Base-by-base conservation (phyloP, 768 basidiomycete species). In the Trametes punicea region DNA sequence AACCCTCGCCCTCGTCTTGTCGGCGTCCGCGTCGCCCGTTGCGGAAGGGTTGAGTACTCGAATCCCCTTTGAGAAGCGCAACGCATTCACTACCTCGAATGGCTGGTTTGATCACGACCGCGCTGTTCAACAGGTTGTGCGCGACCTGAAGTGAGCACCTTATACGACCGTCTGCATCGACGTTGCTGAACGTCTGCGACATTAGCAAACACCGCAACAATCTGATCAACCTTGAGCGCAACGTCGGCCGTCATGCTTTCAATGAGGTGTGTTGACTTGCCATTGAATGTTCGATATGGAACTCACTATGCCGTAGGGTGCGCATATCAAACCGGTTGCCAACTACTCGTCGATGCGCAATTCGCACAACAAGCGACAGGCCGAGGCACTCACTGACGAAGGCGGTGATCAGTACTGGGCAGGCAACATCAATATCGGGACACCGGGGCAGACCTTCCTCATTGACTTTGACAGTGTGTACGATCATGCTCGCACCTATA, bases 401-500 rank as follows among this genome's bases (percentile, higher is more conserved):
- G 54, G 46, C 8, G 25, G 44, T 6, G 55, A 64, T 49, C 20
- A 31, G 21, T 60, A 51, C 29, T 81, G 80, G 80, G 71, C 72
- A 30, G 79, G 77, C 20, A 52, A 67, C 9, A 75, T 81, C 36
- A 62, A 62, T 16, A 74, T 81, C 16, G 81, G 81, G 11, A 79
- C 75, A 13, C 81, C 81, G n/a, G 60, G 57, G 2, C 66, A 70
- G 56, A 62, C 57, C 6, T 65, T 72, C 50, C 6, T 30, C 27
- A 56, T 62, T 11, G 53, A 62, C 46, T 62, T 62, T 18, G 61
- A 62, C 46, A 62, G 58, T 60, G 23, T 25, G 58, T 48, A 13
- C 3, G 9, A 2, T 9, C n/a, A 15, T 18, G 16, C 3, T 0
- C 25, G 10, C 31, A 20, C 10, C 40, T 8, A 13, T 6, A 2